phyloP scores from a whole-genome alignment of 805 yeast species.

The Candida tammaniensis region DNA sequence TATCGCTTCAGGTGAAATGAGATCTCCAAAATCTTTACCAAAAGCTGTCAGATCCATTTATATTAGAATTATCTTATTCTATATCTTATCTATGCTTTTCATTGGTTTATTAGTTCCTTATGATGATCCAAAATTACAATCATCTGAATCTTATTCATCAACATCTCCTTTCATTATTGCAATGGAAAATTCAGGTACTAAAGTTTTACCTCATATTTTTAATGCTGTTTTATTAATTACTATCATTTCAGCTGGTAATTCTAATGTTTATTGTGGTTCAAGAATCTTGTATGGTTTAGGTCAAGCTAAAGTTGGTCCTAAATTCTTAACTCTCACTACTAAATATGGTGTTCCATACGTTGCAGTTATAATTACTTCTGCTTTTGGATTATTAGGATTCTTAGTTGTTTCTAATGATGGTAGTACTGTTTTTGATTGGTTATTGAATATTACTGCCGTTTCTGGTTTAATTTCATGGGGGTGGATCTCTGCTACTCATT shows the following conservation, averaged over 20 bases:
- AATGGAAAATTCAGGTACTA: constrained; percentile 64
- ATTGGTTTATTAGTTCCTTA: constrained; percentile 70
- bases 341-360: constrained; percentile 60
- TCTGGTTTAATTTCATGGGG: constrained; percentile 77
- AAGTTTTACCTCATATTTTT: constrained; percentile 63
- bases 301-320: constrained; percentile 57
- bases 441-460: constrained; percentile 71
- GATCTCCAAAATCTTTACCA: constrained; percentile 69
- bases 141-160: constrained; percentile 29
- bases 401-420: constrained; percentile 54
- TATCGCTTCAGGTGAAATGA: constrained; percentile 71
- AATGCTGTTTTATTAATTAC: constrained; percentile 68
- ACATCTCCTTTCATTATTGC: constrained; percentile 75
- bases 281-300: constrained; percentile 67
- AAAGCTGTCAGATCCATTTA: constrained; percentile 69
- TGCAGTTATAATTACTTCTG: constrained; percentile 55
- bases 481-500: constrained; percentile 59
- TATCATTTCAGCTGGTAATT: constrained; percentile 76
- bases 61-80: constrained; percentile 62
- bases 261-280: constrained; percentile 70
- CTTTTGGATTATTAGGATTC: constrained; percentile 64
- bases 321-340: constrained; percentile 46
- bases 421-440: constrained; percentile 64
- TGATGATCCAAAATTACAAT: constrained; percentile 53
- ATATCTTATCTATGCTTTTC: constrained; percentile 62